A percentile compares a stretch with the other conserved stretches of the same genome.
Evolutionary conservation across 257 asterid species (phyloP).

Genomic region (Ilex asprella): DNA sequence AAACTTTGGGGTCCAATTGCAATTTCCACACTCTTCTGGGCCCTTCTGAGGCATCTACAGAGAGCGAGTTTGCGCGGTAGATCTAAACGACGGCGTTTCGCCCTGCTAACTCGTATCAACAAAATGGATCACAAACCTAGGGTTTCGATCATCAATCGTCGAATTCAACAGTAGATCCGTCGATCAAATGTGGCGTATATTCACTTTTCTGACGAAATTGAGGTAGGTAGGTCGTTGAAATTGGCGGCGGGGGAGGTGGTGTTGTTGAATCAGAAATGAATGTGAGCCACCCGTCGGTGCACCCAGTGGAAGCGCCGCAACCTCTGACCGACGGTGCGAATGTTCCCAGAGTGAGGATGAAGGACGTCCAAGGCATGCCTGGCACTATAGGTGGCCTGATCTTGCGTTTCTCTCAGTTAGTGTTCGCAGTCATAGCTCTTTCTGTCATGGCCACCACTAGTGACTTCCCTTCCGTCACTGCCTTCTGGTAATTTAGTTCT

Average conservation of each 20-base stretch:
- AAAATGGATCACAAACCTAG: no score
- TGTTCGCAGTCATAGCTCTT: conserved; percentile 73
- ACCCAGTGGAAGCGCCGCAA: conserved; percentile 96
- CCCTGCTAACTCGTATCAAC: no score
- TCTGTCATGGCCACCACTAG: conserved; percentile 84
- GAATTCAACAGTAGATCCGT: no score
- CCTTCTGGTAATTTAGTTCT: conserved; percentile 63
- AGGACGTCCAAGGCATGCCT: conserved; percentile 95
- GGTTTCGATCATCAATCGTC: no score
- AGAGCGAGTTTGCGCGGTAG: no score
- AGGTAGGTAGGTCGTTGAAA: no score
- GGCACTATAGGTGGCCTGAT: conserved; percentile 83
- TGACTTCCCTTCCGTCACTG: conserved; percentile 97
- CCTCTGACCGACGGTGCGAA: conserved; percentile 78
- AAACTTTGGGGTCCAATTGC: no score
- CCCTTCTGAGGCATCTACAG: no score
- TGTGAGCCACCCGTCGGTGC: conserved; percentile 82
- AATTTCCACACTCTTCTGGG: no score
- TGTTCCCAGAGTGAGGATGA: conserved; percentile 83
- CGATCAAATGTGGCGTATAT: no score
- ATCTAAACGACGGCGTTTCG: no score
- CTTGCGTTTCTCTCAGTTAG: conserved; percentile 63
- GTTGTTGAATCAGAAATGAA: conserved; percentile 34
- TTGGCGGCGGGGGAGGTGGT: background rate
- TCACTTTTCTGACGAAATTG: no score